A percentile compares a stretch with the other conserved stretches of the same genome.
Evolutionary conservation across 1,139 yeast genomes (phyloP).

Genomic region (Scheffersomyces titani): DNA sequence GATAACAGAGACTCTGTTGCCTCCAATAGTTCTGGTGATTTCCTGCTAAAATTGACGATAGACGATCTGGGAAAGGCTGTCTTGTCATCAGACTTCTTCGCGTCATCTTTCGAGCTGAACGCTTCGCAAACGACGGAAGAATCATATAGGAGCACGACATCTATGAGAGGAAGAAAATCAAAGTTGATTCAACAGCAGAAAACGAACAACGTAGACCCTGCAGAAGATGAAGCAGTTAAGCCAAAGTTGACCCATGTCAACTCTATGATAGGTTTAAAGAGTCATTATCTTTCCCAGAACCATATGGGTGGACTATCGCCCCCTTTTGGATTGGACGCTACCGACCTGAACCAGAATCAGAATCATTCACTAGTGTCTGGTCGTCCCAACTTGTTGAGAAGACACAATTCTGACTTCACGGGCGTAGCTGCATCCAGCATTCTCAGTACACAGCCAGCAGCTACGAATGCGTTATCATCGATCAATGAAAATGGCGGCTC

Average conservation of each 20-base stretch:
- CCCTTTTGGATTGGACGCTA: not conserved
- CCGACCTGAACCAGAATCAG: not conserved
- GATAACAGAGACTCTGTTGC: not conserved
- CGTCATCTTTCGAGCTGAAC: conserved; percentile 1
- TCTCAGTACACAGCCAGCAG: conserved; percentile 3
- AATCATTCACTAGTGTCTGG: not conserved
- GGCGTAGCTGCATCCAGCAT: conserved; percentile 17
- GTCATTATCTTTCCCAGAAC: conserved; percentile 11
- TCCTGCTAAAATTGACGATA: conserved; percentile 37
- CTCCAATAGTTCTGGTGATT: conserved; percentile 17
- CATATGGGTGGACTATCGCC: not conserved
- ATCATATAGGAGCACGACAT: not conserved
- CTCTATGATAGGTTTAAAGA: conserved; percentile 33
- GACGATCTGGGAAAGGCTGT: conserved; percentile 51
- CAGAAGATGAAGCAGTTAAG: conserved; percentile 9
- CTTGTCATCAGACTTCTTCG: conserved; percentile 28
- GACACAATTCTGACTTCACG: conserved; percentile 34
- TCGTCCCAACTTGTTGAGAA: conserved; percentile 21
- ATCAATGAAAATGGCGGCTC: conserved; percentile 17
- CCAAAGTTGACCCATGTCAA: conserved; percentile 29
- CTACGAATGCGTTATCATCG: conserved; percentile 6
- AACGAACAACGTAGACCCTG: not conserved
- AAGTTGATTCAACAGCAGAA: not conserved
- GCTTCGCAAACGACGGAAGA: not conserved
- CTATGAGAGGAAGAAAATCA: not conserved